Conservation (phyloP, 106 monocot species). For the Phalaenopsis equestris region DNA sequence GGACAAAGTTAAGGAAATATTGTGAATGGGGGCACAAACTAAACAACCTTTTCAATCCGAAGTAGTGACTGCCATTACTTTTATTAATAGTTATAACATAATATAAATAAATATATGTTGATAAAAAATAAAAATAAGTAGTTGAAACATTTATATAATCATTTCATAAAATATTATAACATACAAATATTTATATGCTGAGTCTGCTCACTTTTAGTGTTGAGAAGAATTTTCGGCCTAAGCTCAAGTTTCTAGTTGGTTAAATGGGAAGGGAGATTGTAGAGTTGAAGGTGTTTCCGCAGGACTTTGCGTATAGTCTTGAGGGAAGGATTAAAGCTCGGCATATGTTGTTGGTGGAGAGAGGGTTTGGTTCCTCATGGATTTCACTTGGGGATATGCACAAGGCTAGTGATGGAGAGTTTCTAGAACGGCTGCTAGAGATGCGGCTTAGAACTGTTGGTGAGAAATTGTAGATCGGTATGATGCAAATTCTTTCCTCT, state of each 20-base stretch:
- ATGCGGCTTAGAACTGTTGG: conserved; percentile 5
- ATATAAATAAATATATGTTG: no score
- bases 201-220: conserved; percentile 53
- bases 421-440: conserved; percentile 12
- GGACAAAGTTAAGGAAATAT: no score
- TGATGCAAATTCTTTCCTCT: neutral
- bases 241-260: conserved; percentile 36
- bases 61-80: no score
- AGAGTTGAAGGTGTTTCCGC: conserved; percentile 61
- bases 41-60: no score
- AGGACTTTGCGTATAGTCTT: conserved; percentile 53
- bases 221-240: conserved; percentile 62
- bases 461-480: neutral
- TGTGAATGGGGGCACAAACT: no score
- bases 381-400: conserved; percentile 9
- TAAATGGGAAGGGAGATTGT: conserved; percentile 20
- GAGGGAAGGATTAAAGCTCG: conserved; percentile 17
- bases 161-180: no score
- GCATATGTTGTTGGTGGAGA: conserved; percentile 38
- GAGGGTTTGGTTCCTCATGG: conserved; percentile 8
- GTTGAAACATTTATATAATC: no score
- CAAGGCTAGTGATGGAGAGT: conserved; percentile 18
- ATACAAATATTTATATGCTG: no score
- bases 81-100: no score
- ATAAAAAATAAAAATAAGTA: no score